Base-by-base conservation (phyloP, 164 flowering plant genomes). In the Berberis thunbergii region DNA sequence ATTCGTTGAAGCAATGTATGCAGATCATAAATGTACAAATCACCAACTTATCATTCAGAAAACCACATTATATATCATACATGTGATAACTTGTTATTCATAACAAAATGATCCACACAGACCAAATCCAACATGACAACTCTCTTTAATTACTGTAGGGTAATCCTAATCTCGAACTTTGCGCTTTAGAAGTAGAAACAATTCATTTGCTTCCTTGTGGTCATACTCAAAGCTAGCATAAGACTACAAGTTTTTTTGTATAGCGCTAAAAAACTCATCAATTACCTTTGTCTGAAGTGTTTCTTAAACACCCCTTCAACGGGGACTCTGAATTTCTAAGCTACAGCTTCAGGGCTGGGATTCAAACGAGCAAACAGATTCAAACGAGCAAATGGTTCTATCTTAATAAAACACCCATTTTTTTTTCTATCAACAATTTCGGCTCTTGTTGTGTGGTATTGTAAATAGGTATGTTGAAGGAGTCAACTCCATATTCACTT, bases 251-350 rank as follows among this genome's bases (percentile, higher is more conserved):
- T 12, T 54, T 69, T 50, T 50, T 2, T 50, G 26, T 26, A 60
- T 41, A 70, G 0, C 65, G 60, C 1, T 67, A 49, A 59, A 57
- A 85, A 70, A 53, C 63, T 64, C 76, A 52, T 70, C 80, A 0
- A 72, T 69, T 57, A 78, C 73, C 67, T 78, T 79, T 3, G 67
- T 69, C 79, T 81, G 45, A 85, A 83, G 39, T 77, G 74, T 54
- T 75, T 69, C 72, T 76, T 70, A 52, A 79, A 57, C 54, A 76
- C 53, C 41, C 43, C 72, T 49, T 65, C 74, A 42, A 60, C 10
- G 8, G 42, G 59, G 7, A 59, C 66, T 53, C 66, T 63, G 1
- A 13, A 48, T 46, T 43, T 49, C 6, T 2, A 13, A 13, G 59
- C 3, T 12, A 7, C 11, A 39, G 2, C 9, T 44, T 4, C 13